Conservation (phyloP, 306 rosid species). For the Malus domestica region DNA sequence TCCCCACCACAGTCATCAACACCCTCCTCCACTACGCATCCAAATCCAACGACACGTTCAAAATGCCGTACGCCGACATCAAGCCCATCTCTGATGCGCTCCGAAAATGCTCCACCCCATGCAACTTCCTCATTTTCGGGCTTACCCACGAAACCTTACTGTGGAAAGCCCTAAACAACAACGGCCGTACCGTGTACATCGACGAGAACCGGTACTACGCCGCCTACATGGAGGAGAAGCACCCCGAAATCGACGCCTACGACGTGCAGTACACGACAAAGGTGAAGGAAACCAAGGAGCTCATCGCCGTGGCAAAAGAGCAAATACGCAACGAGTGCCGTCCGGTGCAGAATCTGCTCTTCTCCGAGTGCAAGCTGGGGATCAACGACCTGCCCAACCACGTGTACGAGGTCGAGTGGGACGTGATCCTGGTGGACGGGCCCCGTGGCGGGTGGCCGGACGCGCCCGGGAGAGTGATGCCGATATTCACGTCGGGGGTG, state of each 20-base stretch:
- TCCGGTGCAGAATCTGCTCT: slow-evolving; percentile 84
- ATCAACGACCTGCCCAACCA: slow-evolving; percentile 91
- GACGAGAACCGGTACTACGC: slow-evolving; percentile 95
- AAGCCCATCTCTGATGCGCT: slow-evolving; percentile 80
- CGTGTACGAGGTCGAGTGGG: slow-evolving; percentile 91
- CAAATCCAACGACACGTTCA: slow-evolving; percentile 67
- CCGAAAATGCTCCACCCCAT: slow-evolving; percentile 67
- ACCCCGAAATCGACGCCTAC: slow-evolving; percentile 86
- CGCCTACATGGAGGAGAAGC: slow-evolving; percentile 69
- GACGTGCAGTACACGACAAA: slow-evolving; percentile 93
- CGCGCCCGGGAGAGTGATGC: slow-evolving; percentile 77
- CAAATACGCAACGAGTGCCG: slow-evolving; percentile 73
- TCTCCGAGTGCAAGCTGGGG: slow-evolving; percentile 78
- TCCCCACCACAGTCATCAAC: slow-evolving; percentile 74
- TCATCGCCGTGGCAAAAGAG: slow-evolving; percentile 51
- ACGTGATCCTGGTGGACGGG: slow-evolving; percentile 76
- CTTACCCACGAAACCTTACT: slow-evolving; percentile 81
- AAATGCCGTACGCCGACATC: slow-evolving; percentile 73
- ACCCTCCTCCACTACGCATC: slow-evolving; percentile 82
- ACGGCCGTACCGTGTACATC: slow-evolving; percentile 85
- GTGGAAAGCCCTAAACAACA: slow-evolving; percentile 86
- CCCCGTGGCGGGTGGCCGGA: slow-evolving; percentile 93
- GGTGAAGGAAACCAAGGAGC: slow-evolving; percentile 53
- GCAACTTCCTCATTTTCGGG: slow-evolving; percentile 78
- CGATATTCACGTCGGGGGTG: slow-evolving; percentile 85